A percentile compares a stretch with the other conserved stretches of the same genome.
Conservation (phyloP, 2,329 filamentous ascomycete species). For the Purpureocillium lavendulum region DNA sequence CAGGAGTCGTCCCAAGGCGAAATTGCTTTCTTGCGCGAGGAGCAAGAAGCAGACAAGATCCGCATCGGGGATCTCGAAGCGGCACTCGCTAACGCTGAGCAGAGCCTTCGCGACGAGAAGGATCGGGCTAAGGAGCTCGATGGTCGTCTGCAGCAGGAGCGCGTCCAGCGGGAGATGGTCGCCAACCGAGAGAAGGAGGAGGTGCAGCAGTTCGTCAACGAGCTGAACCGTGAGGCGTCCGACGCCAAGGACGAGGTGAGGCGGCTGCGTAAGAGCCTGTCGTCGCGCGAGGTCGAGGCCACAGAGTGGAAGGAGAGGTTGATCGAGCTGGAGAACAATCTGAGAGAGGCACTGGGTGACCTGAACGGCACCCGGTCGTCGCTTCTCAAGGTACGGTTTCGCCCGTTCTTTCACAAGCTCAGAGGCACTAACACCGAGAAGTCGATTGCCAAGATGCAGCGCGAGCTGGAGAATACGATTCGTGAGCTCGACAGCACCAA, state of each 20-base stretch:
- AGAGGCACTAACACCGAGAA: constrained; percentile 17
- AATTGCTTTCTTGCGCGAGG: constrained; percentile 89
- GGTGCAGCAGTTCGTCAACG: constrained; percentile 85
- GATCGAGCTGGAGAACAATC: constrained; percentile 80
- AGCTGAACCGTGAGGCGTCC: constrained; percentile 78
- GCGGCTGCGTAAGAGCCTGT: constrained; percentile 73
- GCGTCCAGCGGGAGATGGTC: constrained; percentile 78
- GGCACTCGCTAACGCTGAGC: constrained; percentile 68
- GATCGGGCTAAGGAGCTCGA: constrained; percentile 67
- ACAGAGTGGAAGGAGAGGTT: constrained; percentile 86
- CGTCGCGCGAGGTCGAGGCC: constrained; percentile 78
- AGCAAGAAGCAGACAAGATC: constrained; percentile 96
- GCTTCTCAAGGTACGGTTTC: constrained; percentile 59
- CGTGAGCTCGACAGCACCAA: constrained; percentile 75
- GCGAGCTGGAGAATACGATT: constrained; percentile 76
- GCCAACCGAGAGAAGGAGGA: constrained; percentile 89
- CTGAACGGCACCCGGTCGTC: constrained; percentile 78
- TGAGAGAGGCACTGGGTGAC: constrained; percentile 81
- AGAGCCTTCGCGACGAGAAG: constrained; percentile 74
- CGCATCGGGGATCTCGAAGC: constrained; percentile 92
- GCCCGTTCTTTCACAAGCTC: neutral
- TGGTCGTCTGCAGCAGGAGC: constrained; percentile 67
- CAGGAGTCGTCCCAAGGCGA: constrained; percentile 89
- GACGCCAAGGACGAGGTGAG: constrained; percentile 79
- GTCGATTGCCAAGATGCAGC: constrained; percentile 81